Evolutionary conservation across 2,329 filamentous ascomycete genomes (phyloP), one percentile per base, ranked within the genome.

Genomic region (Nemania sp.): DNA sequence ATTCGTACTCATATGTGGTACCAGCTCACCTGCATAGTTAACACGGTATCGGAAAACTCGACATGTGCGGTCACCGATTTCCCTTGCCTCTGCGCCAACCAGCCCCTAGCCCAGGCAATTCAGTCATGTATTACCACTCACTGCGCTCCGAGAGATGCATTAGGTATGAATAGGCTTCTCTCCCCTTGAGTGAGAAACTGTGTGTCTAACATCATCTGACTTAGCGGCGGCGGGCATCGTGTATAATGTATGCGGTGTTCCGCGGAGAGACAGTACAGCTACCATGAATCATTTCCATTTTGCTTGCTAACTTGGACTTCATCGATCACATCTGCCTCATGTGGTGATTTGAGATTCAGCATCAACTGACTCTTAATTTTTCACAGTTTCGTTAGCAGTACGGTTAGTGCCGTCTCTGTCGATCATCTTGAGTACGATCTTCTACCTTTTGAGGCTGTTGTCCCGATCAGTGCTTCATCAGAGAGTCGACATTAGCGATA

Each of bases 131-230:
- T 63, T 29, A 5, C 25, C 7, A 10, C 3, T 2, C 5, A 42
- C 12, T 63, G 60, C 53, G 5, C 60, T 25, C 60, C 60, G 1
- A 50, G 60, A 34, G 60, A 63, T 13, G 60, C 57, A 15, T 60
- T 63, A 10, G 57, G 60, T 63, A 63, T 49, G 7, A 18, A 1
- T 20, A 12, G 11, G 21, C 20, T 2, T 29, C 32, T 25, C 20
- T 50, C 10, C 11, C 10, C 12, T 39, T n/a, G 34, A 13, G 4
- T 12, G 18, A 13, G 39, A 29, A 34, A 39, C 6, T 0, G 13
- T 50, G 9, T 35, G 42, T 29, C 53, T 63, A 50, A 63, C 18
- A 1, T 29, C 15, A 35, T 34, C 45, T 50, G 5, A 34, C 42
- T 57, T 45, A 63, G 60, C 47, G 6, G 57, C 53, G 17, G 60